A percentile compares a stretch with the other conserved stretches of the same genome.
phyloP scores from a whole-genome alignment of 805 yeast species.

The Hanseniaspora occidentalis region DNA sequence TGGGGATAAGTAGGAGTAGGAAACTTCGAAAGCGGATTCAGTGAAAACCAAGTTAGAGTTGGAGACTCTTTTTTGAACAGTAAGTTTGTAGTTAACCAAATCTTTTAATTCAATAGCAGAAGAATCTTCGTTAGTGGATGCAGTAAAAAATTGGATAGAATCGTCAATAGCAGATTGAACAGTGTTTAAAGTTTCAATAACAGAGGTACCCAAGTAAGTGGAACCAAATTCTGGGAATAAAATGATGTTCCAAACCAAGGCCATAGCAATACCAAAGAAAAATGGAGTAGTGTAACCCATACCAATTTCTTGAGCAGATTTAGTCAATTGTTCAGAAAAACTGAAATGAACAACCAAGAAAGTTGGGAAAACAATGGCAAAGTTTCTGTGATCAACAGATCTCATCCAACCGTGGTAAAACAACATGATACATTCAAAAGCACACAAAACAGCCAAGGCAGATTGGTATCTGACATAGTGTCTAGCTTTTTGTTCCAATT shows the following conservation, averaged over 20 bases:
- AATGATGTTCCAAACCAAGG: slow-evolving; percentile 30
- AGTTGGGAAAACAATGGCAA: slow-evolving; percentile 34
- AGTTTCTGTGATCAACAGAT: slow-evolving; percentile 33
- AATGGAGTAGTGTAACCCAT: slow-evolving; percentile 31
- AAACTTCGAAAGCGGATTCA: slow-evolving; percentile 37
- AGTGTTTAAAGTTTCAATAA: slow-evolving; percentile 28
- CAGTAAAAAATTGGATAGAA: slow-evolving; percentile 28
- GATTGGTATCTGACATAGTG: slow-evolving; percentile 26
- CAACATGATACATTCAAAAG: slow-evolving; percentile 34
- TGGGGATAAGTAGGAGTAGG: slow-evolving; percentile 37
- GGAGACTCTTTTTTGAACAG: slow-evolving; percentile 23
- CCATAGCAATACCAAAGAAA: slow-evolving; percentile 32
- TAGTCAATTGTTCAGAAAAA: slow-evolving; percentile 26
- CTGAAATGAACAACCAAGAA: slow-evolving; percentile 39
- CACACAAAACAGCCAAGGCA: slow-evolving; percentile 32
- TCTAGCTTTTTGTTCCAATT: slow-evolving; percentile 17
- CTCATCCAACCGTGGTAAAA: slow-evolving; percentile 39
- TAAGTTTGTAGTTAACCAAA: slow-evolving; percentile 24
- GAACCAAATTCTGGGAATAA: slow-evolving; percentile 43
- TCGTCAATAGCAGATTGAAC: slow-evolving; percentile 28
- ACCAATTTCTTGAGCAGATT: slow-evolving; percentile 23
- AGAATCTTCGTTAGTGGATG: slow-evolving; percentile 12
- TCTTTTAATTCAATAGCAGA: slow-evolving; percentile 20
- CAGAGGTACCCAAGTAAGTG: slow-evolving; percentile 33
- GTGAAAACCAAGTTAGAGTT: slow-evolving; percentile 28